Base-by-base conservation (phyloP, 306 rosid genomes). In the Ceratonia siliqua region DNA sequence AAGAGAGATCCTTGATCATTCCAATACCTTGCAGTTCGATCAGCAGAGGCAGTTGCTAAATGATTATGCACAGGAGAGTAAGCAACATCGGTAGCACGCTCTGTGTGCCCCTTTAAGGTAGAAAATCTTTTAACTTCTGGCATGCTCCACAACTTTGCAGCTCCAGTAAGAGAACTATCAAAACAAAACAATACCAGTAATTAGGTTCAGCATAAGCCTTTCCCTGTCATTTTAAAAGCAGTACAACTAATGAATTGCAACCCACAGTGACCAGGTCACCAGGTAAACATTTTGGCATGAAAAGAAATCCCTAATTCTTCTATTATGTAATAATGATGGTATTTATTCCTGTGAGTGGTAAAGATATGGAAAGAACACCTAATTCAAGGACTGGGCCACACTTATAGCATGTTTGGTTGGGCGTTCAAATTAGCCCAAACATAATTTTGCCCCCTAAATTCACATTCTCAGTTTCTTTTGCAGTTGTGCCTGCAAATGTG, bases 21-120 rank as follows among this genome's bases (percentile, higher is more conserved):
- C 99, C 99, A 94, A 89, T 92, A 81, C 84, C 70, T 86, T 35
- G 99, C 99, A 70, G 90, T 92, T 58, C 87, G 85, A 75, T 94
- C 97, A 73, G 96, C 97, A 82, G 97, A 94, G 68, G 96, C 97
- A 80, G 99, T 94, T 38, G 95, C 97, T 55, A 94, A 6, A 66
- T 84, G 92, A 82, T 92, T 85, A 11, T 80, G 72, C 52, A 78
- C 69, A 49, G 99, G 95, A 73, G 99, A 94, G 83, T 88, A 92
- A 22, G 82, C 74, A 48, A 94, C 89, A 82, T 92, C 99, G 18
- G 96, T 92, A 46, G 91, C 91, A 24, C 95, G 96, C 81, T 88
- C 95, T 2, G 82, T 85, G 80, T 94, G 99, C 53, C 99, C 99
- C 73, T 91, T 94, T 46, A 94, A 78, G 68, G 89, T 84, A 73